A percentile compares a stretch with the other conserved stretches of the same genome.
phyloP scores from a whole-genome alignment of 2,329 filamentous ascomycete genomes.

The Ophiostoma novo-ulmi region DNA sequence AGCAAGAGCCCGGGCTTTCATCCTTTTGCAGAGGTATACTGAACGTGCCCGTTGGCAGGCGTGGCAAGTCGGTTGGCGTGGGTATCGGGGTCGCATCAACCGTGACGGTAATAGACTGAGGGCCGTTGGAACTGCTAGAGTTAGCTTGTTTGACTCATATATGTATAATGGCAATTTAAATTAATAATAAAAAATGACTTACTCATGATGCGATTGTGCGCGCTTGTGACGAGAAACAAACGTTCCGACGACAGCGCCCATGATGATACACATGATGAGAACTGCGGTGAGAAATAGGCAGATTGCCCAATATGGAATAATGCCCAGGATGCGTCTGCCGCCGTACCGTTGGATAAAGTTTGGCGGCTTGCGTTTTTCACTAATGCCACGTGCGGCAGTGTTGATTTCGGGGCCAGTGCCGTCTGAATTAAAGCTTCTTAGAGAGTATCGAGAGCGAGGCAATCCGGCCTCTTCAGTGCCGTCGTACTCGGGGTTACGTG shows the following conservation, averaged over 20 bases:
- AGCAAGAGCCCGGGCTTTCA: slow-evolving; percentile 50
- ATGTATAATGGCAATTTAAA: background rate
- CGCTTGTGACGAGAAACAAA: slow-evolving; percentile 37
- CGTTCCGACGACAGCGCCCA: slow-evolving; percentile 54
- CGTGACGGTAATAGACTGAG: slow-evolving; percentile 35
- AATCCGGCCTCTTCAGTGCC: slow-evolving; percentile 52
- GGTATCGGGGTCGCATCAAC: slow-evolving; percentile 49
- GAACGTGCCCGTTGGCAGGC: slow-evolving; percentile 52
- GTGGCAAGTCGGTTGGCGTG: slow-evolving; percentile 47
- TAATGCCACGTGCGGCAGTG: slow-evolving; percentile 41
- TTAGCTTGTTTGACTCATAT: background rate
- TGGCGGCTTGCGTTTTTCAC: slow-evolving; percentile 51
- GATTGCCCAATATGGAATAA: slow-evolving; percentile 59
- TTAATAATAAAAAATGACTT: background rate
- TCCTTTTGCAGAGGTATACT: slow-evolving; percentile 50
- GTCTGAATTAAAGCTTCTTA: slow-evolving; percentile 48
- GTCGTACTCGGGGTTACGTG: slow-evolving; percentile 58
- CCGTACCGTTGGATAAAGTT: slow-evolving; percentile 48
- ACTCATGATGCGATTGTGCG: slow-evolving; percentile 26
- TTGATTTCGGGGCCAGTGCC: slow-evolving; percentile 52
- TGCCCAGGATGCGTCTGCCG: slow-evolving; percentile 51
- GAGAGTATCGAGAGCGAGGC: slow-evolving; percentile 47
- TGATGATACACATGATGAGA: slow-evolving; percentile 49
- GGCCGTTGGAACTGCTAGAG: slow-evolving; percentile 18
- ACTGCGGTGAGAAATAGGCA: slow-evolving; percentile 46